Evolutionary conservation across 225 moss, liverwort and hornwort genomes (phyloP).

Genomic region (Marchantia polymorpha): DNA sequence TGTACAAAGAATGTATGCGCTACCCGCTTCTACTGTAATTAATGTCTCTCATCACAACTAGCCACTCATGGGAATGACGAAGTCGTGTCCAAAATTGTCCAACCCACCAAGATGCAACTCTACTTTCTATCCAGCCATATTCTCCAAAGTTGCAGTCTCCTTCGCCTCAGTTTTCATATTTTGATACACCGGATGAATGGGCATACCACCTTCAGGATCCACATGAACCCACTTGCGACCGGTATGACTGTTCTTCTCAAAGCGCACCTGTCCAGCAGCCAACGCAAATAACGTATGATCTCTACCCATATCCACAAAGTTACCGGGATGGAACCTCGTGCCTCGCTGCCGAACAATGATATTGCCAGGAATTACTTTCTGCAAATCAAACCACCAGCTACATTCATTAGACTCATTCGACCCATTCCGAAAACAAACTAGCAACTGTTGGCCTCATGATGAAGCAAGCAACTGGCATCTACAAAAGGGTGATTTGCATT

Average conservation of each 20-base stretch:
- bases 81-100: background rate
- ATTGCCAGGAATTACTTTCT: slow-evolving; percentile 79
- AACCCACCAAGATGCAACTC: too few species aligned
- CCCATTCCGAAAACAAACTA: background rate
- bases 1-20: background rate
- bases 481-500: too few species aligned
- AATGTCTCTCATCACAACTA: background rate
- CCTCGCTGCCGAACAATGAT: slow-evolving; percentile 89
- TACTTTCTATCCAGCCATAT: slow-evolving; percentile 8
- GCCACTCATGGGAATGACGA: background rate
- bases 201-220: slow-evolving; percentile 64
- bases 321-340: slow-evolving; percentile 79
- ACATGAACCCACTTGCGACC: slow-evolving; percentile 78
- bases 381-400: slow-evolving; percentile 22
- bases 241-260: slow-evolving; percentile 60
- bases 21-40: background rate
- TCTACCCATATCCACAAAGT: slow-evolving; percentile 74
- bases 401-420: background rate
- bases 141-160: slow-evolving; percentile 12
- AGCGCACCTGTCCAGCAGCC: slow-evolving; percentile 61
- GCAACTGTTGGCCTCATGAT: background rate
- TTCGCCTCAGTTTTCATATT: slow-evolving; percentile 12
- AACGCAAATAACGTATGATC: slow-evolving; percentile 78
- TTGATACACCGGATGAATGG: slow-evolving; percentile 64
- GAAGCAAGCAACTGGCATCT: too few species aligned